Conservation (phyloP, 805 yeast species). For the Barnettozyma siamensis region DNA sequence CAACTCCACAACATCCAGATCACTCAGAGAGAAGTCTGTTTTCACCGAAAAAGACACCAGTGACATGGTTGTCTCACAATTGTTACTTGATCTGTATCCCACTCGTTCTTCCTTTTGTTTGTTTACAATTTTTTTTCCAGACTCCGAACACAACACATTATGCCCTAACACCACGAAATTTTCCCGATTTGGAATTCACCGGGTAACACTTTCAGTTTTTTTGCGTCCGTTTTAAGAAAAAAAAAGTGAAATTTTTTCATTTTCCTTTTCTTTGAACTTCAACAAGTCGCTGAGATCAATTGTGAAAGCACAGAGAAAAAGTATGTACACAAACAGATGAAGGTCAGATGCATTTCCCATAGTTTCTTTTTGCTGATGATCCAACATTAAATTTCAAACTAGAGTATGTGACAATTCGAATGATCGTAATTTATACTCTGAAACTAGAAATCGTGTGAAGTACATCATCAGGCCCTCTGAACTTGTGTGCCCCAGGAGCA, state of each 20-base stretch:
- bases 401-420: slow-evolving; percentile 55
- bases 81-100: not conserved
- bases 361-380: slow-evolving; percentile 19
- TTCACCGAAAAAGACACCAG: slow-evolving; percentile 12
- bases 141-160: slow-evolving; percentile 5
- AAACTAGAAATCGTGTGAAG: not conserved
- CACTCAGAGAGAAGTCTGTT: slow-evolving; percentile 1
- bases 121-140: slow-evolving; percentile 4
- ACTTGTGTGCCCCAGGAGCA: not conserved
- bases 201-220: not conserved
- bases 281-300: not conserved
- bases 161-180: slow-evolving; percentile 6
- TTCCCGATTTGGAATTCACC: not conserved
- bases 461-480: not conserved
- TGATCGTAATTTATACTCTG: slow-evolving; percentile 40
- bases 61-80: slow-evolving; percentile 9
- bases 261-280: not conserved
- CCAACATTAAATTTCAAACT: slow-evolving; percentile 43
- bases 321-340: slow-evolving; percentile 3
- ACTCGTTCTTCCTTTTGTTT: not conserved
- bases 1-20: slow-evolving; percentile 9
- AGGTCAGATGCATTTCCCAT: not conserved
- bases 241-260: not conserved
- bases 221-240: not conserved
- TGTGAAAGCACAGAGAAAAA: slow-evolving; percentile 1